These are phyloP conservation scores for Rachicladosporium sp. DNA, from an alignment of 2,329 filamentous ascomycete species.

Conservation along the genomic window DNA sequence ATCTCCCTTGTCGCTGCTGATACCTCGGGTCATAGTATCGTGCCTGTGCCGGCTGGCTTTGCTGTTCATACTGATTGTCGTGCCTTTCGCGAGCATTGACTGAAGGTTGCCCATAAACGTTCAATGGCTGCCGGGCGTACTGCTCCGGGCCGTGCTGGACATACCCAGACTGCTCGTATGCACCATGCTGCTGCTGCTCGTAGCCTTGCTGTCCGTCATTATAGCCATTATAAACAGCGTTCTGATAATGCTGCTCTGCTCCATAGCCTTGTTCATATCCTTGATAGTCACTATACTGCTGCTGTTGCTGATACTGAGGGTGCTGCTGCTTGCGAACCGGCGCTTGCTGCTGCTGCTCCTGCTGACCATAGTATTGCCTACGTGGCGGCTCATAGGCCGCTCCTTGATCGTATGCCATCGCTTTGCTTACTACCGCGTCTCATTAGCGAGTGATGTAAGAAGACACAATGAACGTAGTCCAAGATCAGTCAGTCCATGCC, in stretches of 20 bases:
- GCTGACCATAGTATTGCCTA: constrained; percentile 8
- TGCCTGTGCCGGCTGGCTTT: neutral
- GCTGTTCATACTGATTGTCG: too few species aligned
- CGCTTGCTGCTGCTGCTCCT: too few species aligned
- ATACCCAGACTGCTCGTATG: constrained; percentile 1
- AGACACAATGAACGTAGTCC: too few species aligned
- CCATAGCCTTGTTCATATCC: constrained; percentile 10
- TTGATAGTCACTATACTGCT: constrained; percentile 8
- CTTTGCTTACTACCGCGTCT: too few species aligned
- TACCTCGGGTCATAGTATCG: constrained; percentile 11
- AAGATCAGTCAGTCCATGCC: too few species aligned
- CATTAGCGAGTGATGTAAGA: too few species aligned
- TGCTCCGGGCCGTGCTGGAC: too few species aligned
- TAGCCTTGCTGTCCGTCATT: constrained; percentile 1
- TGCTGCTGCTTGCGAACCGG: neutral
- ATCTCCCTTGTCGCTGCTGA: constrained; percentile 6
- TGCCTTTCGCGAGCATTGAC: too few species aligned
- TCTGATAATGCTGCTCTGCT: neutral
- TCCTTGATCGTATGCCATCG: constrained; percentile 16
- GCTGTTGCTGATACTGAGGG: constrained; percentile 4
- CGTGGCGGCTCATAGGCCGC: constrained; percentile 12
- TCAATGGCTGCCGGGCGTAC: too few species aligned
- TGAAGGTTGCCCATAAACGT: too few species aligned
- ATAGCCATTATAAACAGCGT: constrained; percentile 2
- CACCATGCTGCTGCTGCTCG: constrained; percentile 1